phyloP scores from a whole-genome alignment of 1,284 basidiomycete species.

The Marasmius tenuissimus region DNA sequence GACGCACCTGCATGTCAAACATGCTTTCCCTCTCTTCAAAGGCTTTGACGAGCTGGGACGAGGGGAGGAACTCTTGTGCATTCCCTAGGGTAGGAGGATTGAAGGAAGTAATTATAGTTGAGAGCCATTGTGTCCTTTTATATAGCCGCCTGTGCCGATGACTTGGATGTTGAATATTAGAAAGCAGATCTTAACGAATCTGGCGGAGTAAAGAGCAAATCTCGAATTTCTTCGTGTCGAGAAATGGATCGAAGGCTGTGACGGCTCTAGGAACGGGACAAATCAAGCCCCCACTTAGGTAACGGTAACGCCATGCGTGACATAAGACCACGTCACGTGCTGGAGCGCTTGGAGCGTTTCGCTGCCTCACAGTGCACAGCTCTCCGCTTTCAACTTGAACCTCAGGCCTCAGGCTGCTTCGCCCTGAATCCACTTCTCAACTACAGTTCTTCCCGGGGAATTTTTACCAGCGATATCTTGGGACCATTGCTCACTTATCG shows the following conservation, averaged over 20 bases:
- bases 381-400: no score
- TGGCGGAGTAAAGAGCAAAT: no score
- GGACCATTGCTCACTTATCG: neutral
- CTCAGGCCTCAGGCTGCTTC: no score
- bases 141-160: neutral
- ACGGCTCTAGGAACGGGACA: neutral
- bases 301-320: no score
- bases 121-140: neutral
- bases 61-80: neutral
- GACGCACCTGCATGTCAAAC: constrained; percentile 15
- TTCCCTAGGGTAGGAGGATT: neutral
- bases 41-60: constrained; percentile 7
- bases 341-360: no score
- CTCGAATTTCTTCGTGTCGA: no score
- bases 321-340: no score
- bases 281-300: no score
- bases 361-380: no score
- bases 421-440: neutral
- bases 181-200: neutral
- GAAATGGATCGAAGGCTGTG: neutral
- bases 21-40: constrained; percentile 16
- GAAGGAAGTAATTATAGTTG: neutral
- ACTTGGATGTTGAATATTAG: neutral
- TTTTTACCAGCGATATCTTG: neutral
- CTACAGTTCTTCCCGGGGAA: neutral